Conservation (phyloP, 495 filamentous ascomycete species). For the Penicillium roqueforti region DNA sequence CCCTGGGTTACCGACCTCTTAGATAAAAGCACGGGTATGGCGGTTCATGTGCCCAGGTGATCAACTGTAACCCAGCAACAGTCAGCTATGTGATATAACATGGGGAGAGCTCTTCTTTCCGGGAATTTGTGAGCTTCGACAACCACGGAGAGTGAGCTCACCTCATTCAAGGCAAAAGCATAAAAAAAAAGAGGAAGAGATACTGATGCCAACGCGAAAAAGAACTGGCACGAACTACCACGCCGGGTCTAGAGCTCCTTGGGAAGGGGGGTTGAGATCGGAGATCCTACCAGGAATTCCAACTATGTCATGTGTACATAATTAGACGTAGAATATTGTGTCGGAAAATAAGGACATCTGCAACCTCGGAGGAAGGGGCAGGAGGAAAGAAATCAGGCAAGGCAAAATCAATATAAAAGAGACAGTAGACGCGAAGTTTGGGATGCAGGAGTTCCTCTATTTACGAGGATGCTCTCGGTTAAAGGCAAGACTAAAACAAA, state of each 20-base stretch:
- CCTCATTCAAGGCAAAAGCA: neutral
- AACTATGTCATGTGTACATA: slow-evolving; percentile 25
- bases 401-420: slow-evolving; percentile 16
- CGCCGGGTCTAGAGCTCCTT: neutral
- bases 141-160: slow-evolving; percentile 1
- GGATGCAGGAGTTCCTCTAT: slow-evolving; percentile 11
- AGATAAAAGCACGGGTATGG: neutral
- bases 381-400: slow-evolving; percentile 1
- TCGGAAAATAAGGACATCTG: slow-evolving; percentile 7
- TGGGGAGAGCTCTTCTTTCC: neutral
- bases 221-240: neutral
- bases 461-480: slow-evolving; percentile 3
- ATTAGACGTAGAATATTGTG: slow-evolving; percentile 1
- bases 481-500: neutral
- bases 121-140: neutral
- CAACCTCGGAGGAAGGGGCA: slow-evolving; percentile 2
- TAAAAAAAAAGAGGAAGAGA: neutral
- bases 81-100: slow-evolving; percentile 26
- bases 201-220: neutral
- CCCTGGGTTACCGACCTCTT: slow-evolving; percentile 7
- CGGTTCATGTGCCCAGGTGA: slow-evolving; percentile 4
- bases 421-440: neutral
- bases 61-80: slow-evolving; percentile 24
- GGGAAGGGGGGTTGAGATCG: slow-evolving; percentile 6
- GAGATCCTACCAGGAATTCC: slow-evolving; percentile 18